Percentiles rank a stretch among this genome's conserved stretches.
Evolutionary conservation across 805 yeast genomes (phyloP).

Genomic region (Yarrowia hollandica): DNA sequence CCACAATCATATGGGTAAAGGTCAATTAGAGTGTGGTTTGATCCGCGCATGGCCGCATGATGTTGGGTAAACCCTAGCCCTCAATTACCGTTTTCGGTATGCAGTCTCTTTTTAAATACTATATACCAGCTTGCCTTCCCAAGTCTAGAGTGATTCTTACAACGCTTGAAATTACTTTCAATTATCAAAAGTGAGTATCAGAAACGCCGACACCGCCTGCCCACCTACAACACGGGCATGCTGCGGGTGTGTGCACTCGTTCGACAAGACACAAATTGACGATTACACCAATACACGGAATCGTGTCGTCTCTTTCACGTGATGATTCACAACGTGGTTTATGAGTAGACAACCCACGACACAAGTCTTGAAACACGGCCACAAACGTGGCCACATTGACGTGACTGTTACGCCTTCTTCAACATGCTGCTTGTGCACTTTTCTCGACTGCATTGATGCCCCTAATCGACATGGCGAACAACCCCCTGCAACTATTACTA

Average conservation of each 20-base stretch:
- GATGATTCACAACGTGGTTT: background rate
- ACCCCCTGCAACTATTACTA: background rate
- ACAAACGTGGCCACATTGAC: too few species aligned
- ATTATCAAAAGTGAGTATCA: slow-evolving; percentile 9
- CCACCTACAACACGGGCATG: too few species aligned
- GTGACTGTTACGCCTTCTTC: too few species aligned
- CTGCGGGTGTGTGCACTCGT: too few species aligned
- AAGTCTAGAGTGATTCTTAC: slow-evolving; percentile 15
- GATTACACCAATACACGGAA: background rate
- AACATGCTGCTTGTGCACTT: too few species aligned
- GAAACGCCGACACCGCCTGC: too few species aligned
- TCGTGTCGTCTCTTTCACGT: background rate
- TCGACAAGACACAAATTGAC: too few species aligned
- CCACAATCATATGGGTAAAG: background rate
- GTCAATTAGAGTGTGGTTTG: slow-evolving; percentile 3
- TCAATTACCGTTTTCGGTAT: background rate
- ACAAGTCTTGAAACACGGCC: too few species aligned
- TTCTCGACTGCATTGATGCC: too few species aligned
- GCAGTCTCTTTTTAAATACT: background rate
- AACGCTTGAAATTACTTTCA: slow-evolving; percentile 16
- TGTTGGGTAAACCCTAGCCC: slow-evolving; percentile 12
- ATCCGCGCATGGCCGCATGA: slow-evolving; percentile 18
- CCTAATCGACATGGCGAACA: too few species aligned
- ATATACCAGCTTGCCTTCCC: slow-evolving; percentile 23
- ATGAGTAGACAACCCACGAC: background rate